These are phyloP conservation scores for Fusarium abutilonis DNA, from an alignment of 2,329 filamentous ascomycete species.

Conservation along the genomic window DNA sequence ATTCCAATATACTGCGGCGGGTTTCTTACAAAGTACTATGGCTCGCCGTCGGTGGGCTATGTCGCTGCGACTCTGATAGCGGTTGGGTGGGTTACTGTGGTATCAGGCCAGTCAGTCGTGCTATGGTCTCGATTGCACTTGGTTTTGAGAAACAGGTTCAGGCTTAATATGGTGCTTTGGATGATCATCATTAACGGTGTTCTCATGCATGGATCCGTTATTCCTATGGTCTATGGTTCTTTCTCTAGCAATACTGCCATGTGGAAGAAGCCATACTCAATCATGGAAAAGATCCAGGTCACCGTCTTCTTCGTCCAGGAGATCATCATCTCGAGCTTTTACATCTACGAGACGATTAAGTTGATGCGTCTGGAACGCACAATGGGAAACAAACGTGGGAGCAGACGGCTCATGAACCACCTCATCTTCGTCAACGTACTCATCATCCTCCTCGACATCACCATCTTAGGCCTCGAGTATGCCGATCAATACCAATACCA, in stretches of 20 bases:
- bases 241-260: conserved; percentile 48
- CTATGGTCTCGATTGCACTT: conserved; percentile 71
- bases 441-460: conserved; percentile 58
- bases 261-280: conserved; percentile 51
- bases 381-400: conserved; percentile 38
- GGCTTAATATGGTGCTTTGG: conserved; percentile 60
- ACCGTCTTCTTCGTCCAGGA: conserved; percentile 67
- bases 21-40: conserved; percentile 56
- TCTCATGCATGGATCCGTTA: conserved; percentile 63
- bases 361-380: conserved; percentile 57
- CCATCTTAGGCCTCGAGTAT: conserved; percentile 53
- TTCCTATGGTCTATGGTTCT: conserved; percentile 64
- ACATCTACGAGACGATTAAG: conserved; percentile 63
- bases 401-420: conserved; percentile 49
- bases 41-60: conserved; percentile 32
- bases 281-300: conserved; percentile 66
- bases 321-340: conserved; percentile 62
- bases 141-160: conserved; percentile 60
- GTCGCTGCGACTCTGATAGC: conserved; percentile 37
- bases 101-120: conserved; percentile 69
- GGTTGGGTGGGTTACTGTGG: conserved; percentile 57
- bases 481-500: conserved; percentile 51
- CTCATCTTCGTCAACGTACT: conserved; percentile 57
- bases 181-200: conserved; percentile 68
- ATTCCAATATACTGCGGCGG: conserved; percentile 54